Conservation (phyloP, 1,284 basidiomycete genomes). For the Ganoderma sinense region DNA sequence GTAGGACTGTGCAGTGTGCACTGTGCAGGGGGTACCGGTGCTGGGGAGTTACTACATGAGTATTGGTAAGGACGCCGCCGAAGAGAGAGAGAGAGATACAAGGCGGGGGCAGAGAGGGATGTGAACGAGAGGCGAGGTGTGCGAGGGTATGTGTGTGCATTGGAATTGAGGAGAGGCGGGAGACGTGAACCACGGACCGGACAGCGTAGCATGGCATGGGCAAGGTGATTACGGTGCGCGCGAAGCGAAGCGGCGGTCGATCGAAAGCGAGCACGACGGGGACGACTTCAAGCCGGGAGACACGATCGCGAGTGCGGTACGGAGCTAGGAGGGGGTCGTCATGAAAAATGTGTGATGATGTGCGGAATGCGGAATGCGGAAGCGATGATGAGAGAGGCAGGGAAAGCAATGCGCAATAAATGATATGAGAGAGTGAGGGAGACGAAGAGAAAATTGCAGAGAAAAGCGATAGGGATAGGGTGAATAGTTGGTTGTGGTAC, state of each 20-base stretch:
- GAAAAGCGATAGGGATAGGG: neutral
- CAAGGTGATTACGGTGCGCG: neutral
- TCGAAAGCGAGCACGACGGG: neutral
- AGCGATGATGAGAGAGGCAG: slow-evolving; percentile 6
- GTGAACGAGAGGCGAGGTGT: neutral
- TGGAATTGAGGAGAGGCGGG: neutral
- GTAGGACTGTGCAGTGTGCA: too few relatives aligned
- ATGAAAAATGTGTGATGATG: neutral
- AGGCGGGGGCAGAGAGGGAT: too few relatives aligned
- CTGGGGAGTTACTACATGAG: neutral
- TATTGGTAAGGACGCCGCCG: neutral
- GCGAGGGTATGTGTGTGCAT: slow-evolving; percentile 1
- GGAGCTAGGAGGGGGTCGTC: neutral
- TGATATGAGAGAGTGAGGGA: neutral
- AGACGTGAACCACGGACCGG: slow-evolving; percentile 2
- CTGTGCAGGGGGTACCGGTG: too few relatives aligned
- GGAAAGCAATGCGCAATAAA: slow-evolving; percentile 4
- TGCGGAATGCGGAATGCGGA: neutral
- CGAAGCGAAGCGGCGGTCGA: neutral
- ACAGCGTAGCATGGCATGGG: slow-evolving; percentile 1
- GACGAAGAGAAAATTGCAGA: neutral
- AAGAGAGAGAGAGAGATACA: neutral
- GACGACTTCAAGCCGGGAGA: neutral
- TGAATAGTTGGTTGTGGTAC: slow-evolving; percentile 6
- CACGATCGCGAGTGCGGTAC: neutral